Percentiles rank a stretch among this genome's conserved stretches.
phyloP scores from a whole-genome alignment of 768 basidiomycete species.

The Grammothele lineata region DNA sequence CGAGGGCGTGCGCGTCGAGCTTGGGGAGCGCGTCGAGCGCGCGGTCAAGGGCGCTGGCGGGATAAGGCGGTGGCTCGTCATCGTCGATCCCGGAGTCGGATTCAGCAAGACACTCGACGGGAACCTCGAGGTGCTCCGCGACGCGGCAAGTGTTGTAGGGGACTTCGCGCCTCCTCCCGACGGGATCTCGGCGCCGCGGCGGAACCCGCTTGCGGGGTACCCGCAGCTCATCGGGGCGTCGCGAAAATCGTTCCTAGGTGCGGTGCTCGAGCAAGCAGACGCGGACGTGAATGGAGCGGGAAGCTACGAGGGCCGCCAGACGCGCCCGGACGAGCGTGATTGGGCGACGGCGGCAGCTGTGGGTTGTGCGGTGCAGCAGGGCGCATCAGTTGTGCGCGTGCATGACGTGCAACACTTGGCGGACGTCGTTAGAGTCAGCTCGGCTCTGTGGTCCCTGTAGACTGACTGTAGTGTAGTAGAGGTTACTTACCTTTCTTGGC shows the following conservation, averaged over 20 bases:
- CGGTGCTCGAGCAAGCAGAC: constrained; percentile 49
- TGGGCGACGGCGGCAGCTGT: constrained; percentile 81
- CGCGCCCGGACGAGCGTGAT: constrained; percentile 59
- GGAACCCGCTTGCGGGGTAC: constrained; percentile 54
- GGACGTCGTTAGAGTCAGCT: constrained; percentile 66
- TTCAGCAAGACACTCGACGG: constrained; percentile 85
- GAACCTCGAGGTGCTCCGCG: constrained; percentile 65
- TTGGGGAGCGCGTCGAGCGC: constrained; percentile 60
- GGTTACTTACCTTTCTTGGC: too few relatives aligned
- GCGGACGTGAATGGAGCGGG: constrained; percentile 18
- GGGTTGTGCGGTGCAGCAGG: constrained; percentile 70
- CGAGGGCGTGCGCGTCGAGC: constrained; percentile 64
- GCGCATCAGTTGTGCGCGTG: constrained; percentile 70
- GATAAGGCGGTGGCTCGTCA: constrained; percentile 80
- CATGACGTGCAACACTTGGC: constrained; percentile 73
- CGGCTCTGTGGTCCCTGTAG: constrained; percentile 13
- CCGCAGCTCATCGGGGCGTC: constrained; percentile 75
- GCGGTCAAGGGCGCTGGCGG: constrained; percentile 68
- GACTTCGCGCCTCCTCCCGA: constrained; percentile 22
- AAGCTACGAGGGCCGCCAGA: constrained; percentile 43
- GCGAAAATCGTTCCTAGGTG: constrained; percentile 80
- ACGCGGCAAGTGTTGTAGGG: constrained; percentile 42
- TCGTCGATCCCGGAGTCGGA: constrained; percentile 90
- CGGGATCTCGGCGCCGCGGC: constrained; percentile 7
- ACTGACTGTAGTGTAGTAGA: neutral